Evolutionary conservation across 2,329 filamentous ascomycete species (phyloP), one percentile per base, ranked within the genome.

Genomic region (Akanthomyces dipterigenus): DNA sequence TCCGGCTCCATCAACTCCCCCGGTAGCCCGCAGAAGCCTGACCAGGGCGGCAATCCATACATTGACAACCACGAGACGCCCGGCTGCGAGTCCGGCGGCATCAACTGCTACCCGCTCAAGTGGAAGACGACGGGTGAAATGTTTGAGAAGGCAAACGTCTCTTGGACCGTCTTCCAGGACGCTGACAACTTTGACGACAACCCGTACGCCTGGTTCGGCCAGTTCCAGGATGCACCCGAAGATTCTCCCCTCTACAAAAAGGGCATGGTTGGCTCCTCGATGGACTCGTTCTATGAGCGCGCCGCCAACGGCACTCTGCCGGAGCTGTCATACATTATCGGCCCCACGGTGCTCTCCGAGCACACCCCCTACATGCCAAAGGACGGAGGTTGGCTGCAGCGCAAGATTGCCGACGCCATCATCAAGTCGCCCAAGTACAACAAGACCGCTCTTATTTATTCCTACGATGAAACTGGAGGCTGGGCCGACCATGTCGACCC

Each of bases 401-500:
- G 80, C 66, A 72, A 80, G 65, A 72, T 84, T 6, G 77, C 81
- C 18, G 73, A 82, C 60, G 78, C 80, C 3, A 78, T 84, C 5
- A 78, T 75, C 14, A 73, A 72, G 55, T 80, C 80, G 22, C 78
- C 78, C 5, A 75, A 75, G 48, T 84, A 82, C 66, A 72, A 73
- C 48, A 75, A 73, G 22, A 82, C 80, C 2, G 76, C 73, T 0
- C 65, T 84, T 73, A 70, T 82, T 77, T 64, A 79, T 66, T 79
- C 72, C 31, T 72, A 68, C 31, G 65, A 69, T 74, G 79, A 85
- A 68, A 79, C 78, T 2, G 82, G 81, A 49, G 82, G 81, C 31
- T 83, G 75, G 70, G 81, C 80, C 14, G 82, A 84, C 62, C 80
- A 83, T 62, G 80, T 84, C 3, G 70, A 73, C n/a, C 81, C 81